A percentile compares a stretch with the other conserved stretches of the same genome.
phyloP scores from a whole-genome alignment of 805 yeast species.

The Monosporozyma siamensis region DNA sequence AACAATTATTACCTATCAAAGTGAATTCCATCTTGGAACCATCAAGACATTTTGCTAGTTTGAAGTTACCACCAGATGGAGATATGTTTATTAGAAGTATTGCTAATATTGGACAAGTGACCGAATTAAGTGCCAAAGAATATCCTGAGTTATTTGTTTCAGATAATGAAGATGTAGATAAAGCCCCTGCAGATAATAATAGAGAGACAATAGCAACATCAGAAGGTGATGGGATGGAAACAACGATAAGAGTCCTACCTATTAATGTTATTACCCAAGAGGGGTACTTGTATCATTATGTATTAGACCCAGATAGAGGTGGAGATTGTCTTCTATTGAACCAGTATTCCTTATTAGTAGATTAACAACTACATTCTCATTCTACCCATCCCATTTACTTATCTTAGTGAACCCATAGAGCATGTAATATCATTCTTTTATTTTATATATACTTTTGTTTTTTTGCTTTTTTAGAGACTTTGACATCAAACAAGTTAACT shows the following conservation, averaged over 20 bases:
- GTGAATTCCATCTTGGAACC: slow-evolving; percentile 82
- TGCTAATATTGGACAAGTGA: slow-evolving; percentile 30
- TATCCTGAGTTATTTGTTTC: slow-evolving; percentile 24
- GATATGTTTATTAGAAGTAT: slow-evolving; percentile 14
- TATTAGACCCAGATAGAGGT: slow-evolving; percentile 77
- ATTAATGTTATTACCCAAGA: slow-evolving; percentile 67
- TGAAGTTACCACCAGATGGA: slow-evolving; percentile 52
- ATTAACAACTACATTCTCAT: slow-evolving; percentile 3
- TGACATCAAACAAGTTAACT: no score
- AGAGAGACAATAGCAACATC: neutral
- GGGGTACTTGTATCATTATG: slow-evolving; percentile 75
- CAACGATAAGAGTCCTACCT: slow-evolving; percentile 29
- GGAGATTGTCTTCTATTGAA: slow-evolving; percentile 81
- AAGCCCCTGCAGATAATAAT: neutral
- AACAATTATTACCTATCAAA: slow-evolving; percentile 69
- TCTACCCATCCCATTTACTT: no score
- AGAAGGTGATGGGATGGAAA: slow-evolving; percentile 2
- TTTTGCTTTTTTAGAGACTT: no score
- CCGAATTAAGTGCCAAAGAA: slow-evolving; percentile 19
- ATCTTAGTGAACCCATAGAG: no score
- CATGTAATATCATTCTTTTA: no score
- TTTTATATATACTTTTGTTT: no score
- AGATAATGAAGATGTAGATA: slow-evolving; percentile 4
- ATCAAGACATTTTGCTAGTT: slow-evolving; percentile 81
- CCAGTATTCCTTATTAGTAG: slow-evolving; percentile 46